Base-by-base conservation (phyloP, 768 basidiomycete genomes). In the Russula compacta region DNA sequence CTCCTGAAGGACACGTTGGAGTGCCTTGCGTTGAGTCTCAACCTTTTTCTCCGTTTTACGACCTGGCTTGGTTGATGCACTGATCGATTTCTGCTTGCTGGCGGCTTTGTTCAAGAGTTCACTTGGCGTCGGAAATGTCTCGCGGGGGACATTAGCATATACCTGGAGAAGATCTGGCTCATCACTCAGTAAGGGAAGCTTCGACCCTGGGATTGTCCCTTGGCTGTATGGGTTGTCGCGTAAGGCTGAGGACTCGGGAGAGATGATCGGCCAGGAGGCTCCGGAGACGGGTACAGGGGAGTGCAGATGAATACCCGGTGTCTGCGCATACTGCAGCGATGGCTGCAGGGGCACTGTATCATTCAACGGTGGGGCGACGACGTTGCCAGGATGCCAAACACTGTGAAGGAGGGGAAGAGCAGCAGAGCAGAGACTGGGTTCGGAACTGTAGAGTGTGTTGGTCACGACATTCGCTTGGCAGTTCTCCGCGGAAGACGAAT, bases 81-180 rank as follows among this genome's bases (percentile, higher is more conserved):
- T 50, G 42, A 65, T 40, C 10, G 49, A 24, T 29, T 56, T 59
- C n/a, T 67, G 55, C 42, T 54, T 56, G 46, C 66, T 67, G 11
- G 68, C 62, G 1, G 74, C 69, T 44, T 83, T 77, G 33, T 73
- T 73, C 53, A 87, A 77, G 35, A 87, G 73, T 65, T 86, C 84
- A 40, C 80, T 81, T 1, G 86, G 86, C 0, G 86, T 87, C 1
- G 80, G 85, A 65, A 87, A 85, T 17, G 66, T 66, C 46, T 63
- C 64, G 29, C 67, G 69, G 5, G 71, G 70, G 1, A 65, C 68
- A 38, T 66, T 64, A 24, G 65, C 65, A 58, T 66, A 64, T 29
- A 64, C 58, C 17, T 66, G 58, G 21, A 64, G 65, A 60, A 65
- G 58, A 49, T 64, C 57, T 1, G 59, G 65, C 17, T 58, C 51